Percentiles rank a stretch among this genome's conserved stretches.
These are phyloP conservation scores for Neurospora terricola DNA, from an alignment of 495 filamentous ascomycete species.

Conservation along the genomic window DNA sequence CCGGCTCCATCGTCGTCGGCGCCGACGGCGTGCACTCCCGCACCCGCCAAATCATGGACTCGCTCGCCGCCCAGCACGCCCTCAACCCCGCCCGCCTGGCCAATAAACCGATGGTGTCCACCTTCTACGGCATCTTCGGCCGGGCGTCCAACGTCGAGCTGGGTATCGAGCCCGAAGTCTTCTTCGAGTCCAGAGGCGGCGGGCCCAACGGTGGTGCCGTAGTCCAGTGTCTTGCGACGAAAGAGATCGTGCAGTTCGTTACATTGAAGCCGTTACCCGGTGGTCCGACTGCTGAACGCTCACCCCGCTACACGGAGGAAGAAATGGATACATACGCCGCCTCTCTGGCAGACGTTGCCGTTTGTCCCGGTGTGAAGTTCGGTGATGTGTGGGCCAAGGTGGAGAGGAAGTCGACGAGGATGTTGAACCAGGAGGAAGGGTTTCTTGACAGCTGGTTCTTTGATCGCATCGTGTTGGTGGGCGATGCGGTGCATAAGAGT, in stretches of 20 bases:
- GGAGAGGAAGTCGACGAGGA: not conserved
- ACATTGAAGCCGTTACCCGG: not conserved
- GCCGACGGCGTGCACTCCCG: slow-evolving; percentile 41
- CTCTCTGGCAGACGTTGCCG: not conserved
- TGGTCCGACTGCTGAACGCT: not conserved
- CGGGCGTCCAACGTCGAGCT: not conserved
- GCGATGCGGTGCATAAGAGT: slow-evolving; percentile 35
- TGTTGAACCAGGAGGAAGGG: slow-evolving; percentile 31
- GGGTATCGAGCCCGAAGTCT: not conserved
- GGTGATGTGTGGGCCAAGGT: not conserved
- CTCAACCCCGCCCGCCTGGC: not conserved
- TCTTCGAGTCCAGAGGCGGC: not conserved
- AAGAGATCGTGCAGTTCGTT: not conserved
- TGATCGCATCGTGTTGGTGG: slow-evolving; percentile 30
- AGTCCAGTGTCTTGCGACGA: not conserved
- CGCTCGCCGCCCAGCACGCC: slow-evolving; percentile 9
- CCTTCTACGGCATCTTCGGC: not conserved
- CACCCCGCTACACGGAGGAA: not conserved
- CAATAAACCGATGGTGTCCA: not conserved
- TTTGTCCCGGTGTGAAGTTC: not conserved
- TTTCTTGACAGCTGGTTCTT: slow-evolving; percentile 28
- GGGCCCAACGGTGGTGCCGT: not conserved
- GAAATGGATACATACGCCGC: not conserved
- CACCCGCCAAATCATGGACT: slow-evolving; percentile 31
- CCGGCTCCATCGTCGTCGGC: slow-evolving; percentile 43